These are phyloP conservation scores for Hypoxylon crocopeplum DNA, from an alignment of 495 filamentous ascomycete genomes.

Conservation along the genomic window DNA sequence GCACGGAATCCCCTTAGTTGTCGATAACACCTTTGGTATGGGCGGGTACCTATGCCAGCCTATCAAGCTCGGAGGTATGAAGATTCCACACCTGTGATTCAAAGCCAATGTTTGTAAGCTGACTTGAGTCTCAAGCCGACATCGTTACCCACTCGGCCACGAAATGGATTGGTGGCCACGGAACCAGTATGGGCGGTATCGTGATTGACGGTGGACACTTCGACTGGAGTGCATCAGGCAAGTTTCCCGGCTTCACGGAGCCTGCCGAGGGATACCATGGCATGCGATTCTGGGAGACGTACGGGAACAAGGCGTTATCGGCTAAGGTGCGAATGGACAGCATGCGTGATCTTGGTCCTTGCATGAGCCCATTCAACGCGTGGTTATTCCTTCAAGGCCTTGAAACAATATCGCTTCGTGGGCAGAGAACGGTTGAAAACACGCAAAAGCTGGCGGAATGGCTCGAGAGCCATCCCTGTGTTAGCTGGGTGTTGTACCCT, in stretches of 20 bases:
- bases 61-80: conserved; percentile 45
- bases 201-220: conserved; percentile 53
- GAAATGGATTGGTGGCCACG: conserved; percentile 54
- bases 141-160: conserved; percentile 52
- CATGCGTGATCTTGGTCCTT: conserved; percentile 51
- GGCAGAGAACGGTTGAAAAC: conserved; percentile 47
- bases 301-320: conserved; percentile 45
- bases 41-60: conserved; percentile 50
- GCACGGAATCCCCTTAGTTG: conserved; percentile 49
- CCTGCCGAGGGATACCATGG: conserved; percentile 51
- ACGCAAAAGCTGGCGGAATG: conserved; percentile 49
- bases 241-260: conserved; percentile 52
- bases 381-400: conserved; percentile 52
- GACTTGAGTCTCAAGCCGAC: conserved; percentile 42
- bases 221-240: conserved; percentile 50
- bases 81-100: conserved; percentile 1
- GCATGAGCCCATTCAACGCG: conserved; percentile 50
- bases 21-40: conserved; percentile 55
- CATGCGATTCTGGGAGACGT: conserved; percentile 53
- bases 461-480: conserved; percentile 45
- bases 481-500: conserved; percentile 51
- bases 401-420: conserved; percentile 47
- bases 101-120: conserved; percentile 15
- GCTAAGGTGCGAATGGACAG: conserved; percentile 51
- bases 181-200: conserved; percentile 52